Percentiles rank a stretch among this genome's conserved stretches.
Conservation (phyloP, 192 early-diverging fungal genomes). For the Kickxella alabastrina region DNA sequence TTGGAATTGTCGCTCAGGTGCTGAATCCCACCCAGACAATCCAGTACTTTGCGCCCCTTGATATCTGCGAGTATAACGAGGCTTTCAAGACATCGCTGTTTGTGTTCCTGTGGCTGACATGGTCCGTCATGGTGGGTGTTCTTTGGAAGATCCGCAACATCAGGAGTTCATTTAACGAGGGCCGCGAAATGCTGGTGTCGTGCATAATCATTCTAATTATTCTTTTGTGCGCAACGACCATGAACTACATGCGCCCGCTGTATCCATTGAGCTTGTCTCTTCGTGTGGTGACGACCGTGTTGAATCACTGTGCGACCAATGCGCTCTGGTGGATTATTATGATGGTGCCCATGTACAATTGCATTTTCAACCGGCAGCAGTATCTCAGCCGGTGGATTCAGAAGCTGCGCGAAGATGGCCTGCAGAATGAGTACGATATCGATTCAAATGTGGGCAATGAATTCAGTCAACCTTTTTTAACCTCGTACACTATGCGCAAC, state of each 20-base stretch:
- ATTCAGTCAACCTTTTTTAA: background rate
- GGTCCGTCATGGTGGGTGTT: constrained; percentile 18
- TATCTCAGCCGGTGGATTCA: constrained; percentile 21
- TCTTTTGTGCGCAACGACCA: constrained; percentile 27
- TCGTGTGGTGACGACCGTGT: constrained; percentile 24
- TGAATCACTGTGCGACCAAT: constrained; percentile 30
- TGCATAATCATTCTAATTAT: constrained; percentile 21
- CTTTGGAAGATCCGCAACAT: constrained; percentile 45
- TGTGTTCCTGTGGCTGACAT: constrained; percentile 35
- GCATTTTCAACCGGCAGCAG: constrained; percentile 16
- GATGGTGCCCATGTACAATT: constrained; percentile 27
- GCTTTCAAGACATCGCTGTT: constrained; percentile 37
- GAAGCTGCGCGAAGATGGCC: constrained; percentile 24
- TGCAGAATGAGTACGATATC: constrained; percentile 31
- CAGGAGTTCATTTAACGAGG: constrained; percentile 50
- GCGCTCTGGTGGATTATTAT: constrained; percentile 43
- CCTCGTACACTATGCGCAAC: background rate
- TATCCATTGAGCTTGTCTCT: constrained; percentile 17
- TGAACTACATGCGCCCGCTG: constrained; percentile 28
- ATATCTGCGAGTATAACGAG: constrained; percentile 24
- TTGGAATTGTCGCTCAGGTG: constrained; percentile 27
- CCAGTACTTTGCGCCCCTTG: constrained; percentile 8
- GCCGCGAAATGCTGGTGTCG: constrained; percentile 20
- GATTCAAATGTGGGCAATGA: background rate
- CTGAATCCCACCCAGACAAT: constrained; percentile 9